Percentiles rank a stretch among this genome's conserved stretches.
phyloP scores from a whole-genome alignment of 345 rosid species.

The Punica granatum region DNA sequence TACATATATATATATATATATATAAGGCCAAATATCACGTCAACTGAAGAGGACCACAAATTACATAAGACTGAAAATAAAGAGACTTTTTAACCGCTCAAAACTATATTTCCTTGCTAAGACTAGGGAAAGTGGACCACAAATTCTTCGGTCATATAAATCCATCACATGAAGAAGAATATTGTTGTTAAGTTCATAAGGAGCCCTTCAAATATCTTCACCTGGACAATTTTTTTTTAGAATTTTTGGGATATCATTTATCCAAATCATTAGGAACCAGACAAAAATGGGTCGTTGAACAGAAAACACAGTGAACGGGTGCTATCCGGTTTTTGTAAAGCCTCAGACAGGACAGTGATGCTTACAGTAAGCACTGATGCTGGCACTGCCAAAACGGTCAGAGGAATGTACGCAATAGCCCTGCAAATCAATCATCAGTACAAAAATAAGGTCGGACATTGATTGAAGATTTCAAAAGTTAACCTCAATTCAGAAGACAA shows the following conservation, averaged over 20 bases:
- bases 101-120: background rate
- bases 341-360: background rate
- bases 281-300: background rate
- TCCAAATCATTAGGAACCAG: background rate
- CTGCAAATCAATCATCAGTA: conserved; percentile 31
- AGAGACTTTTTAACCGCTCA: background rate
- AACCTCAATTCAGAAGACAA: background rate
- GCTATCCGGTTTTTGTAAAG: background rate
- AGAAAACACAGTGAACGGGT: background rate
- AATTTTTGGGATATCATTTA: background rate
- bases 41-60: background rate
- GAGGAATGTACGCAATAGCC: conserved; percentile 94
- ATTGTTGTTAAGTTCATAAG: background rate
- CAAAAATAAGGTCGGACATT: conserved; percentile 8
- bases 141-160: background rate
- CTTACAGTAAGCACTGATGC: conserved; percentile 97
- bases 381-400: conserved; percentile 97
- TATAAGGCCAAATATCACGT: conserved; percentile 11
- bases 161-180: background rate
- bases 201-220: background rate
- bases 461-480: background rate
- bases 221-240: background rate
- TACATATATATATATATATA: too few relatives aligned
- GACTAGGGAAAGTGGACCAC: background rate
- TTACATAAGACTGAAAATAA: background rate